Conservation (phyloP, 768 basidiomycete genomes). For the Lactifluus rugatus region DNA sequence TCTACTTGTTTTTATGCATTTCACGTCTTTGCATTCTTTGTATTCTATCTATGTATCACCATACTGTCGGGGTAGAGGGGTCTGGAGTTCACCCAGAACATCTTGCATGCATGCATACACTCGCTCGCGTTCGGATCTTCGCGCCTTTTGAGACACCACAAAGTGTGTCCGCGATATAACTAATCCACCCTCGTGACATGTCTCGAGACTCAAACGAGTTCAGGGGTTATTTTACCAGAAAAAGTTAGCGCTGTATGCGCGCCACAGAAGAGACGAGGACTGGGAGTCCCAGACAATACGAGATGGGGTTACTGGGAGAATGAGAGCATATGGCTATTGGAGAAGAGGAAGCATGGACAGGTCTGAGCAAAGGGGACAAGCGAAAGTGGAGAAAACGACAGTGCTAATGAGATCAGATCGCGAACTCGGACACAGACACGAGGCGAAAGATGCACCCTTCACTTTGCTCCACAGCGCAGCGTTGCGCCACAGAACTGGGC, state of each 20-base stretch:
- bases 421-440: neutral
- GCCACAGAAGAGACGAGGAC: neutral
- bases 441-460: neutral
- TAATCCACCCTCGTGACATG: constrained; percentile 6
- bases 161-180: constrained; percentile 2
- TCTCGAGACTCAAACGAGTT: constrained; percentile 12
- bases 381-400: neutral
- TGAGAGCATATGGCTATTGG: constrained; percentile 6
- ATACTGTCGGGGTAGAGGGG: neutral
- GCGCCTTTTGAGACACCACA: constrained; percentile 1
- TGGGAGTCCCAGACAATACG: too few relatives aligned
- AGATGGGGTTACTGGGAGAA: constrained; percentile 1
- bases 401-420: constrained; percentile 11
- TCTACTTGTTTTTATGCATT: constrained; percentile 4
- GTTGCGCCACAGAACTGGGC: constrained; percentile 87
- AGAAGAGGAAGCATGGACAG: constrained; percentile 1
- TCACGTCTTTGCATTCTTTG: constrained; percentile 1
- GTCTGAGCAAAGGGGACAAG: neutral
- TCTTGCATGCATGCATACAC: neutral
- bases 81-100: constrained; percentile 4
- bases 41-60: constrained; percentile 13
- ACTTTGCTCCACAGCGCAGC: constrained; percentile 48
- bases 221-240: neutral
- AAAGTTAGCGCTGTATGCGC: neutral
- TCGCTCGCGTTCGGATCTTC: neutral